Evolutionary conservation across 2,329 filamentous ascomycete genomes (phyloP).

Genomic region (Ascochyta pisi): DNA sequence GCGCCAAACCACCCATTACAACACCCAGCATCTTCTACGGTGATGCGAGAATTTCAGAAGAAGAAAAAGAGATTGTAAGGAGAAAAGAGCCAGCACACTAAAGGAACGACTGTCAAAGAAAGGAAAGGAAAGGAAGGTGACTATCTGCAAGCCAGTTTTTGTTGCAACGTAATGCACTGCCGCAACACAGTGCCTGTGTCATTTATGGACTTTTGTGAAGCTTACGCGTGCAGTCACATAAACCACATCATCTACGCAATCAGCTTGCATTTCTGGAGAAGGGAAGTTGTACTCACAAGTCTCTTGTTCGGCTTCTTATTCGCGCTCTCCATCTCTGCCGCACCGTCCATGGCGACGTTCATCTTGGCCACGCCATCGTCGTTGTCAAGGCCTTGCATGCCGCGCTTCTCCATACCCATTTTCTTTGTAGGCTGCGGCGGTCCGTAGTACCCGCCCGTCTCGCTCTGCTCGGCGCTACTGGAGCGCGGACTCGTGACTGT

Average conservation of each 20-base stretch:
- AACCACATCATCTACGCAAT: conserved; percentile 1
- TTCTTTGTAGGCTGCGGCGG: not conserved
- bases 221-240: not conserved
- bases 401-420: not conserved
- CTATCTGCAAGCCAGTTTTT: too few species aligned
- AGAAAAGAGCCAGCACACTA: not conserved
- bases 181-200: too few species aligned
- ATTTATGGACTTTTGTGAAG: too few species aligned
- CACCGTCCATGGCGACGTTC: not conserved
- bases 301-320: too few species aligned
- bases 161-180: too few species aligned
- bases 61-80: not conserved
- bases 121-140: not conserved
- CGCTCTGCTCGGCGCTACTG: not conserved
- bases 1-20: not conserved
- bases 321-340: too few species aligned
- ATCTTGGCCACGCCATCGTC: not conserved
- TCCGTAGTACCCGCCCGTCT: not conserved
- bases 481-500: not conserved
- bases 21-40: not conserved
- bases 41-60: not conserved
- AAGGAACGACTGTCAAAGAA: not conserved
- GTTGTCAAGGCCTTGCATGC: not conserved
- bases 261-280: not conserved
- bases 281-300: too few species aligned